Percentiles rank a stretch among this genome's conserved stretches.
Conservation (phyloP, 495 filamentous ascomycete species). For the Neurospora sp. region DNA sequence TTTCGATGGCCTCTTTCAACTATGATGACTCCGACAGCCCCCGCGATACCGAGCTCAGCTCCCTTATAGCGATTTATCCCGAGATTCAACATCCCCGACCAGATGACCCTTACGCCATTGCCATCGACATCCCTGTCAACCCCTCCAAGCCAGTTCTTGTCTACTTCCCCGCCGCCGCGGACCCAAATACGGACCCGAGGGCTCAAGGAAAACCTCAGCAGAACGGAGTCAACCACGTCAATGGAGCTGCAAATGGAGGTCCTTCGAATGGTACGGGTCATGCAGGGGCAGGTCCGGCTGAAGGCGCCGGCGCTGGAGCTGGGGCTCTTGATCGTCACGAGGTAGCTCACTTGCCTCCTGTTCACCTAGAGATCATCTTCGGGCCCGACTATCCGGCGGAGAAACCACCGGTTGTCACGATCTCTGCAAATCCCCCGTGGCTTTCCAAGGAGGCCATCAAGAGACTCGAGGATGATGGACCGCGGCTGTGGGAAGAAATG, state of each 20-base stretch:
- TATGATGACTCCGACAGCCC: constrained; percentile 44
- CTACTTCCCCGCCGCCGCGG: constrained; percentile 49
- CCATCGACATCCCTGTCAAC: constrained; percentile 62
- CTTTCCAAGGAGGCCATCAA: constrained; percentile 47
- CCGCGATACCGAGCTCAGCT: constrained; percentile 67
- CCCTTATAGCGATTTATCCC: constrained; percentile 82
- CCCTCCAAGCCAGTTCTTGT: constrained; percentile 60
- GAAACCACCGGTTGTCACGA: constrained; percentile 52
- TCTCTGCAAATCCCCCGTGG: constrained; percentile 62
- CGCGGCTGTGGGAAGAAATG: constrained; percentile 69
- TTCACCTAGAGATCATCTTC: constrained; percentile 58
- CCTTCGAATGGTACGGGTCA: neutral
- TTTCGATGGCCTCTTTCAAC: constrained; percentile 9
- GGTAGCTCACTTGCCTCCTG: constrained; percentile 66
- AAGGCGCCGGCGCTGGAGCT: neutral
- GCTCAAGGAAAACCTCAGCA: neutral
- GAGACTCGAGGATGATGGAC: constrained; percentile 50
- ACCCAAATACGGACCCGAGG: constrained; percentile 18
- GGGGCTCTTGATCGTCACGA: constrained; percentile 45
- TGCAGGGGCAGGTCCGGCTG: neutral
- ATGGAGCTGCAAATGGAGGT: neutral
- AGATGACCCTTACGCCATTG: constrained; percentile 50
- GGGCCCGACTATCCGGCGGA: constrained; percentile 67
- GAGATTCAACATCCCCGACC: constrained; percentile 57
- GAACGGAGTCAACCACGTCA: constrained; percentile 3